Conservation (phyloP, 441 rosid genomes). For the Theobroma grandiflorum region DNA sequence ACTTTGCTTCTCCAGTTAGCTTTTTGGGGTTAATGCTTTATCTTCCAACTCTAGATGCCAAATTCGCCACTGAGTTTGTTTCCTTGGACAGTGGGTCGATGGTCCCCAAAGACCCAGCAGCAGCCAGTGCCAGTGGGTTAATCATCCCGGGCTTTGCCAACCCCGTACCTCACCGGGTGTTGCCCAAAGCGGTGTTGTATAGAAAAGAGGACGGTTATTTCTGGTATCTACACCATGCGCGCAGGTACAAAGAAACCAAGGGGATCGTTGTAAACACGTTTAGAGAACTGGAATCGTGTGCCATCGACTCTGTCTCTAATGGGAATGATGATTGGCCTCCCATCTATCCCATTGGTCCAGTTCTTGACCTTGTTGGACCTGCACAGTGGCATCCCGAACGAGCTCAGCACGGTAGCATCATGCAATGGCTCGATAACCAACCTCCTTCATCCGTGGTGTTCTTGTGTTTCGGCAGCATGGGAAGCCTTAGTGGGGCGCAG, state of each 20-base stretch:
- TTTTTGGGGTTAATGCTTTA: slow-evolving; percentile 34
- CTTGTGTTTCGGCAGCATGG: slow-evolving; percentile 75
- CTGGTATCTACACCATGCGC: slow-evolving; percentile 20
- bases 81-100: slow-evolving; percentile 18
- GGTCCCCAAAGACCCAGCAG: background rate
- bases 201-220: slow-evolving; percentile 18
- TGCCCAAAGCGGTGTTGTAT: background rate
- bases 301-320: slow-evolving; percentile 26
- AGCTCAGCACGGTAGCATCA: slow-evolving; percentile 6
- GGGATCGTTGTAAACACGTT: slow-evolving; percentile 61
- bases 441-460: slow-evolving; percentile 57
- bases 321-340: slow-evolving; percentile 29
- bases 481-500: slow-evolving; percentile 54
- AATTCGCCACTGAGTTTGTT: background rate
- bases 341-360: slow-evolving; percentile 57
- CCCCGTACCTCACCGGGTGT: background rate
- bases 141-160: background rate
- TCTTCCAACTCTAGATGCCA: slow-evolving; percentile 17
- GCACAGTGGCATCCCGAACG: background rate
- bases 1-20: slow-evolving; percentile 30
- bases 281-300: slow-evolving; percentile 48
- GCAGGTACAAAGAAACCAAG: slow-evolving; percentile 28
- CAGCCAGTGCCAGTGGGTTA: background rate
- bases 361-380: slow-evolving; percentile 33
- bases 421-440: slow-evolving; percentile 61